Conservation (phyloP, 1,284 basidiomycete species). For the Malassezia globosa region DNA sequence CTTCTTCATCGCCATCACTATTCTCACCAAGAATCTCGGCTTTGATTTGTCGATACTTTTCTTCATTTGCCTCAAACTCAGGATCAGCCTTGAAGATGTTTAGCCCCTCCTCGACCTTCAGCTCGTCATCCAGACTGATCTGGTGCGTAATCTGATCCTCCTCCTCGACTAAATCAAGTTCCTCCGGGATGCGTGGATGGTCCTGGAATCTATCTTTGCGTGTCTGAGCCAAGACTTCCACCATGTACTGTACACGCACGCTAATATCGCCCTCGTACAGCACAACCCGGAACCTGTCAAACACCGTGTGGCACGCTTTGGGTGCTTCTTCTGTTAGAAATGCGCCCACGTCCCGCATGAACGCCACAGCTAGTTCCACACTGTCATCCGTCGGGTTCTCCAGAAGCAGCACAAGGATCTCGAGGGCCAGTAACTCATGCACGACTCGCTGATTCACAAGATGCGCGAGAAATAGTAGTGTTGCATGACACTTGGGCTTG, state of each 20-base stretch:
- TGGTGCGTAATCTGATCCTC: constrained; percentile 85
- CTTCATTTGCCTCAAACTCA: constrained; percentile 79
- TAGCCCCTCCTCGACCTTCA: constrained; percentile 83
- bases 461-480: constrained; percentile 90
- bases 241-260: constrained; percentile 98
- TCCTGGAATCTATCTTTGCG: constrained; percentile 98
- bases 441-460: constrained; percentile 91
- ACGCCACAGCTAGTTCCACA: constrained; percentile 93
- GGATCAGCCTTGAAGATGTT: constrained; percentile 94
- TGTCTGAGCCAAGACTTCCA: constrained; percentile 67
- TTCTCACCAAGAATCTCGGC: constrained; percentile 71
- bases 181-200: constrained; percentile 83
- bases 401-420: constrained; percentile 84
- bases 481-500: constrained; percentile 89
- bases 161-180: constrained; percentile 89
- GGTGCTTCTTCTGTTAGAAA: constrained; percentile 88
- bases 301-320: constrained; percentile 82
- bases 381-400: constrained; percentile 94
- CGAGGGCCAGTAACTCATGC: constrained; percentile 83
- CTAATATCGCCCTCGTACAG: constrained; percentile 88
- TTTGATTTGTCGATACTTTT: constrained; percentile 82
- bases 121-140: constrained; percentile 77
- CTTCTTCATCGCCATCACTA: constrained; percentile 41
- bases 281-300: constrained; percentile 88
- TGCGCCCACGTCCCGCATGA: constrained; percentile 92